Conservation (phyloP, 139 green algal species). For the Ostreobium quekettii region DNA sequence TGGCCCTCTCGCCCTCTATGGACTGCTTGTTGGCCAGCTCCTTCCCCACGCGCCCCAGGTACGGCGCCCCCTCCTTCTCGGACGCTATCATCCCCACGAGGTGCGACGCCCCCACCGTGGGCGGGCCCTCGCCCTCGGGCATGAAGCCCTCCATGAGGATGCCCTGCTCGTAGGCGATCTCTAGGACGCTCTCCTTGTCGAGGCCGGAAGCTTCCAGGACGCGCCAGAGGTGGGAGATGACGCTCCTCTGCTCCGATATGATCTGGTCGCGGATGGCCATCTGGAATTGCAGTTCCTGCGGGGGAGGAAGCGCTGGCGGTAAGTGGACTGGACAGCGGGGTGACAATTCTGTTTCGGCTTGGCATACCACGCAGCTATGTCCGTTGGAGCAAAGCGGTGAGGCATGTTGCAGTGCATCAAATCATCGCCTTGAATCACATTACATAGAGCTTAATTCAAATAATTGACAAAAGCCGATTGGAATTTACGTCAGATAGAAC, state of each 20-base stretch:
- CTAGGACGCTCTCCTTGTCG: conserved; percentile 25
- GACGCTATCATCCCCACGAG: background rate
- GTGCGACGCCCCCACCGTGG: conserved; percentile 6
- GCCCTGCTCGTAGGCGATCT: conserved; percentile 24
- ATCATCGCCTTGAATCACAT: too few species aligned
- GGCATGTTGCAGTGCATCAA: too few species aligned
- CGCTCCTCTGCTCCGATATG: conserved; percentile 52
- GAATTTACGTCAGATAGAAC: too few species aligned
- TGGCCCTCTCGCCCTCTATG: background rate
- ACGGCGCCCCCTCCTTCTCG: too few species aligned
- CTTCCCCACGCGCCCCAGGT: background rate
- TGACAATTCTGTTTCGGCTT: background rate
- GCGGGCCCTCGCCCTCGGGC: background rate
- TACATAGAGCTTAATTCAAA: too few species aligned
- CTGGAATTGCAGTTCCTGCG: conserved; percentile 48
- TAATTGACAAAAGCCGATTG: too few species aligned
- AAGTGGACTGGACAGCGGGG: too few species aligned
- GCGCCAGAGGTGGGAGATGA: conserved; percentile 57
- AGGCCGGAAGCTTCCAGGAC: conserved; percentile 47
- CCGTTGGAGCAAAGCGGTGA: too few species aligned
- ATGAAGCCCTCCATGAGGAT: conserved; percentile 19
- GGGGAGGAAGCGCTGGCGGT: too few species aligned
- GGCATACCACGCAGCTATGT: too few species aligned
- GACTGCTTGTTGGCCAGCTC: background rate
- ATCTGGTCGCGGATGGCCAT: conserved; percentile 65